Percentiles rank a stretch among this genome's conserved stretches.
Evolutionary conservation across 768 basidiomycete genomes (phyloP).

Genomic region (Trametes maxima): DNA sequence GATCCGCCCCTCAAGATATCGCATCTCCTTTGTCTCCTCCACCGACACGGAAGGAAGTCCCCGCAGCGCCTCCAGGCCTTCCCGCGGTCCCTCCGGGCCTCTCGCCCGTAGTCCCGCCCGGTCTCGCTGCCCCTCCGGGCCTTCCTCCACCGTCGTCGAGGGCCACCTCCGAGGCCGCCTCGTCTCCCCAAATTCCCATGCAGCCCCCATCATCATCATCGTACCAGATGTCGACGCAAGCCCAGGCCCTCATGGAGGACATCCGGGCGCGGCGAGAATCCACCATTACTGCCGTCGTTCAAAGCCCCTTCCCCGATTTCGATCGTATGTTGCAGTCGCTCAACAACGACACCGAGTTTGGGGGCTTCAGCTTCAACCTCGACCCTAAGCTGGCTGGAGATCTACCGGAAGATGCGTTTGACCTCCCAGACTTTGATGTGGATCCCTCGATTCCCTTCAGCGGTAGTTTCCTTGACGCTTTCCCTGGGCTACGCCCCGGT

Average conservation of each 20-base stretch:
- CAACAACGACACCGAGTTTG: slow-evolving; percentile 58
- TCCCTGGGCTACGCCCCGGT: slow-evolving; percentile 55
- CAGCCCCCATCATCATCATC: slow-evolving; percentile 53
- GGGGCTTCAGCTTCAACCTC: slow-evolving; percentile 85
- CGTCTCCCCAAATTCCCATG: slow-evolving; percentile 52
- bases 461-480: slow-evolving; percentile 69
- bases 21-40: slow-evolving; percentile 40
- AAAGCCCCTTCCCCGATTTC: slow-evolving; percentile 85
- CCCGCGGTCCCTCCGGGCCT: slow-evolving; percentile 61
- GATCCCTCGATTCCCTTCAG: slow-evolving; percentile 59
- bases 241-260: slow-evolving; percentile 82
- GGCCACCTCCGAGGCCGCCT: slow-evolving; percentile 46
- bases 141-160: slow-evolving; percentile 47
- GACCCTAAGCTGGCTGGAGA: slow-evolving; percentile 72
- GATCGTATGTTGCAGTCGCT: slow-evolving; percentile 81
- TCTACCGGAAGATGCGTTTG: slow-evolving; percentile 41
- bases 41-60: slow-evolving; percentile 37
- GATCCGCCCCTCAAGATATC: slow-evolving; percentile 46
- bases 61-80: slow-evolving; percentile 51
- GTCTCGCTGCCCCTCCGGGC: slow-evolving; percentile 58
- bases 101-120: slow-evolving; percentile 52
- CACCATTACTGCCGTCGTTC: slow-evolving; percentile 41
- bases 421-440: slow-evolving; percentile 48
- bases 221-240: slow-evolving; percentile 88
- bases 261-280: slow-evolving; percentile 75